Evolutionary conservation across 2,329 filamentous ascomycete species (phyloP).

Genomic region (Ramularia endophylla): DNA sequence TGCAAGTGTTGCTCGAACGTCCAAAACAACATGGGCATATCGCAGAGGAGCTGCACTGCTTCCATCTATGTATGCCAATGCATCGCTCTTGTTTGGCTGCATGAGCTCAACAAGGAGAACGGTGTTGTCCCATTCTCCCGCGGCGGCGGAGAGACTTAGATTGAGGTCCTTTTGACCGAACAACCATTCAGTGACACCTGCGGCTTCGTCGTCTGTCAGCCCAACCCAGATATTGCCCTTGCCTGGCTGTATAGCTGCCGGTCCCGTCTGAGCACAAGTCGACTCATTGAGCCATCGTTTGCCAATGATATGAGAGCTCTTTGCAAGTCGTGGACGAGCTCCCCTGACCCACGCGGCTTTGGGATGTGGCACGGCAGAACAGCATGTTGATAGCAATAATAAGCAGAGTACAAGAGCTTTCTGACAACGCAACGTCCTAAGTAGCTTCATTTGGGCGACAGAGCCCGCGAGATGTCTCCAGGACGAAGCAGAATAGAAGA

Average conservation of each 20-base stretch:
- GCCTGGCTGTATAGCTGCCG: conserved; percentile 27
- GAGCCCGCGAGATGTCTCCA: too few species aligned
- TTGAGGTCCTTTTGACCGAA: conserved; percentile 38
- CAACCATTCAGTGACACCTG: conserved; percentile 36
- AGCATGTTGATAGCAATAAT: neutral
- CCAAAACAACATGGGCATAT: conserved; percentile 42
- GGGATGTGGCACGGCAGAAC: conserved; percentile 12
- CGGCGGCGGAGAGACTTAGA: conserved; percentile 24
- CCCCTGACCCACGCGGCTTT: conserved; percentile 19
- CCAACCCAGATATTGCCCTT: conserved; percentile 40
- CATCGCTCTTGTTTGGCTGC: conserved; percentile 46
- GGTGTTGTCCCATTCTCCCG: conserved; percentile 23
- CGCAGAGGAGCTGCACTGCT: conserved; percentile 32
- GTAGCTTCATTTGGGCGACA: too few species aligned
- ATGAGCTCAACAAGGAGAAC: conserved; percentile 33
- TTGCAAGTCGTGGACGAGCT: conserved; percentile 15
- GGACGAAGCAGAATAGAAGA: too few species aligned
- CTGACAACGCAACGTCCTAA: too few species aligned
- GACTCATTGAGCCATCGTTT: conserved; percentile 13
- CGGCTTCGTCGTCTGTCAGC: conserved; percentile 36
- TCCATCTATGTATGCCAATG: conserved; percentile 41
- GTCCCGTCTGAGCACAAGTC: conserved; percentile 10
- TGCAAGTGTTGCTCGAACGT: conserved; percentile 35
- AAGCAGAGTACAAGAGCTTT: neutral
- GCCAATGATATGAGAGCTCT: conserved; percentile 7